Conservation (phyloP, 2,329 filamentous ascomycete species). For the Conoideocrella luteorostrata region DNA sequence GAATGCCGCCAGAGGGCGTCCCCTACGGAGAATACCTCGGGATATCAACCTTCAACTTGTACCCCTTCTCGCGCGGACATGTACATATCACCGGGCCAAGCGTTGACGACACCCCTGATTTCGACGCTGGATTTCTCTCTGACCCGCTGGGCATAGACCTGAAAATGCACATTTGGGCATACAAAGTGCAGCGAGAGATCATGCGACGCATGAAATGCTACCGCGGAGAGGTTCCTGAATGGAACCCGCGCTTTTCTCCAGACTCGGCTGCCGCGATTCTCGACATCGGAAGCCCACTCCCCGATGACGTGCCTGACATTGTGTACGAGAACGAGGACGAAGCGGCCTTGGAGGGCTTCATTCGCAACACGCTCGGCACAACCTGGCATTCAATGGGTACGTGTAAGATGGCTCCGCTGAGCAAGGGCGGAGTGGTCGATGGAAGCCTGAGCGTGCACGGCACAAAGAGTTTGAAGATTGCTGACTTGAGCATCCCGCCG, state of each 20-base stretch:
- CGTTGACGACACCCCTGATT: constrained; percentile 37
- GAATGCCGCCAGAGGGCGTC: not conserved
- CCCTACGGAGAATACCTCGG: not conserved
- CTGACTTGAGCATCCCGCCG: constrained; percentile 20
- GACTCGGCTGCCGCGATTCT: not conserved
- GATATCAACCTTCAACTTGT: constrained; percentile 44
- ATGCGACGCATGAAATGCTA: constrained; percentile 47
- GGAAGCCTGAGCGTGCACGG: constrained; percentile 34
- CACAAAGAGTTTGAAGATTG: constrained; percentile 29
- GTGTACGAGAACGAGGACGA: not conserved
- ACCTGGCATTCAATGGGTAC: constrained; percentile 24
- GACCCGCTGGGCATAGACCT: constrained; percentile 45
- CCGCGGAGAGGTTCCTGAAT: too few relatives aligned
- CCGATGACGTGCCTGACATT: not conserved
- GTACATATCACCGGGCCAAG: constrained; percentile 45
- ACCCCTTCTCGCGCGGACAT: constrained; percentile 44
- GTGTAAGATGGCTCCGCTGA: constrained; percentile 33
- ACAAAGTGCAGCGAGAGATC: constrained; percentile 56
- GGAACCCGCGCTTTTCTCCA: too few relatives aligned
- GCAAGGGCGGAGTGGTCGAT: constrained; percentile 35
- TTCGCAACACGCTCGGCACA: not conserved
- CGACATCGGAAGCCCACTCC: not conserved
- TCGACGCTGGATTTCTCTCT: constrained; percentile 48
- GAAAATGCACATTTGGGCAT: constrained; percentile 52
- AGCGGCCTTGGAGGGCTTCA: not conserved